Percentiles rank a stretch among this genome's conserved stretches.
Conservation (phyloP, 2,329 filamentous ascomycete genomes). For the Alternaria viburni region DNA sequence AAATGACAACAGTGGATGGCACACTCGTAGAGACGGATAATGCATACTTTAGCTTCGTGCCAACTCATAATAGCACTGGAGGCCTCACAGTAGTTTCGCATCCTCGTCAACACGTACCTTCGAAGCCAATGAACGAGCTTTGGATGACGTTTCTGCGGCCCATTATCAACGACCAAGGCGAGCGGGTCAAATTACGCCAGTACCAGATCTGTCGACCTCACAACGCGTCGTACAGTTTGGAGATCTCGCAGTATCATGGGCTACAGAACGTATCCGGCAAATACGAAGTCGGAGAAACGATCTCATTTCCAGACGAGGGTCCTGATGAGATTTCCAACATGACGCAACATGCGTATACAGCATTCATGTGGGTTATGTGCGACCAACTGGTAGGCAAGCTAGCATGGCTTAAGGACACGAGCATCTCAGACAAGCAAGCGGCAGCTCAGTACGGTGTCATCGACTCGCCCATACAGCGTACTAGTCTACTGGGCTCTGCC, state of each 20-base stretch:
- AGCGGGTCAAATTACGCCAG: constrained; percentile 11
- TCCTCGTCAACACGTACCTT: background rate
- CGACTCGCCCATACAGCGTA: background rate
- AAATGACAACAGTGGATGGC: background rate
- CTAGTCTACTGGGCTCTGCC: background rate
- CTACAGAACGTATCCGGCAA: background rate
- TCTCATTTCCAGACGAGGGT: background rate
- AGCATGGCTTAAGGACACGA: constrained; percentile 12
- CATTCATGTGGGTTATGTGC: constrained; percentile 21
- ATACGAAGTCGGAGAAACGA: background rate
- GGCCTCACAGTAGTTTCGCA: background rate
- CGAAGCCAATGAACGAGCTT: background rate
- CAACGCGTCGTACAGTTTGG: background rate
- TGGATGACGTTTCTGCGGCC: constrained; percentile 22
- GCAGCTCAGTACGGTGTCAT: background rate
- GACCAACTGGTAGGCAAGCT: constrained; percentile 25
- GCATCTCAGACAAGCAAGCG: background rate
- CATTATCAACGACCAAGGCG: background rate
- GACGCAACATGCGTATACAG: constrained; percentile 26
- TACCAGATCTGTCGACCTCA: constrained; percentile 19
- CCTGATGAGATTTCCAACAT: constrained; percentile 9
- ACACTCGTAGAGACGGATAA: background rate
- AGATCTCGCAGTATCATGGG: background rate
- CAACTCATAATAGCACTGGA: background rate
- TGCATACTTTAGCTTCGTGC: background rate